Percentiles rank a stretch among this genome's conserved stretches.
phyloP scores from a whole-genome alignment of 2,329 filamentous ascomycete species.

The Monilinia fructigena region DNA sequence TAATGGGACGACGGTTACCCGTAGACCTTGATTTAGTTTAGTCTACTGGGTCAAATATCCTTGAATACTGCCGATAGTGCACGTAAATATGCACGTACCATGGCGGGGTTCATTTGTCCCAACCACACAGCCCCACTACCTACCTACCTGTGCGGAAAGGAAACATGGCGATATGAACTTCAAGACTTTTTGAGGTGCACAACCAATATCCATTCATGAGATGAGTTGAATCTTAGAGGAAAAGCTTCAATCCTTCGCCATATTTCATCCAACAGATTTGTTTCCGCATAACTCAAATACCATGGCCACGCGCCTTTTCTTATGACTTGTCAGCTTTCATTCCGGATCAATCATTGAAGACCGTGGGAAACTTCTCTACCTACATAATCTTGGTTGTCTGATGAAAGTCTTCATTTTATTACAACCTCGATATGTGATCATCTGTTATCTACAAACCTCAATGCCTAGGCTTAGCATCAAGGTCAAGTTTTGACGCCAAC shows the following conservation, averaged over 20 bases:
- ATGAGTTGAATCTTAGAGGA: not conserved
- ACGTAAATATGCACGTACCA: slow-evolving; percentile 14
- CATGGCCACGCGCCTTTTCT: slow-evolving; percentile 21
- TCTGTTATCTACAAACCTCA: not conserved
- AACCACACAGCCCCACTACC: not conserved
- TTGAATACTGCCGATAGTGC: slow-evolving; percentile 1
- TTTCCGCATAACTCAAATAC: not conserved
- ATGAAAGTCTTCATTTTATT: not conserved
- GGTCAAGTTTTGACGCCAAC: not conserved
- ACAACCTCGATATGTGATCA: not conserved
- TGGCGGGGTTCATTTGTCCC: slow-evolving; percentile 6
- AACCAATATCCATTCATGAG: not conserved
- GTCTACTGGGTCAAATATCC: not conserved
- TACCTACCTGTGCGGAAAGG: not conserved
- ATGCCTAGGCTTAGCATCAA: slow-evolving; percentile 5
- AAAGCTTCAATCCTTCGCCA: not conserved
- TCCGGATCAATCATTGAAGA: slow-evolving; percentile 18
- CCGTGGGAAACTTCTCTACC: not conserved
- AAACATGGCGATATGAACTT: not conserved
- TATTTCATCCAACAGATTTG: not conserved
- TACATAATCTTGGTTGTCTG: not conserved
- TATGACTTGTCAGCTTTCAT: slow-evolving; percentile 23
- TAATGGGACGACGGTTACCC: not conserved
- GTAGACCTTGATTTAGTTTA: not conserved
- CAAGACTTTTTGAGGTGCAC: not conserved